These are phyloP conservation scores for Chlamydomonas applanata DNA, from an alignment of 139 green algal species.

Conservation along the genomic window DNA sequence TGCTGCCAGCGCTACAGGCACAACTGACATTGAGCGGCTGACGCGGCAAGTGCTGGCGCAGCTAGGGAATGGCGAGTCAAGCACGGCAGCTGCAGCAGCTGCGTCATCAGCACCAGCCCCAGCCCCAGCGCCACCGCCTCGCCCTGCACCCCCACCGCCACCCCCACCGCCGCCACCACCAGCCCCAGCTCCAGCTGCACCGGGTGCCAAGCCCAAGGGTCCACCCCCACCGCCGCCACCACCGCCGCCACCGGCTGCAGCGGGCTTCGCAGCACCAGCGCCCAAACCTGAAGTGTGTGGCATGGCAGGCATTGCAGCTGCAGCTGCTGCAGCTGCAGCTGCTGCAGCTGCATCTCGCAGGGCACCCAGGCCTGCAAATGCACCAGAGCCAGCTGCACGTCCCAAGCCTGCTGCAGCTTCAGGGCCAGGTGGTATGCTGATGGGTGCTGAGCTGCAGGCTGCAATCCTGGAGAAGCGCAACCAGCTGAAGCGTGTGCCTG, in stretches of 20 bases:
- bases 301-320: not conserved
- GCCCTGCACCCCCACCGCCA: conserved; percentile 12
- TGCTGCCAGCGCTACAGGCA: conserved; percentile 29
- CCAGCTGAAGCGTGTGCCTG: conserved; percentile 43
- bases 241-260: not conserved
- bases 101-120: not conserved
- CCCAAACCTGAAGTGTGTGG: too few species aligned
- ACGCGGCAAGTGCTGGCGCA: conserved; percentile 71
- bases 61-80: conserved; percentile 30
- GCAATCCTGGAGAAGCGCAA: conserved; percentile 43
- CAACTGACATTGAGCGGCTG: conserved; percentile 60
- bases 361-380: too few species aligned
- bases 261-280: not conserved
- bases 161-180: conserved; percentile 9
- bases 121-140: conserved; percentile 1
- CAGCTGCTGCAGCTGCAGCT: not conserved
- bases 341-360: not conserved
- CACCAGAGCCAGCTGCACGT: too few species aligned
- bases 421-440: conserved; percentile 7
- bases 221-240: not conserved
- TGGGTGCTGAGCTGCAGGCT: conserved; percentile 35
- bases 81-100: conserved; percentile 13
- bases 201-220: not conserved
- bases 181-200: too few species aligned
- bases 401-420: too few species aligned